Conservation (phyloP, 441 rosid genomes). For the Pelargonium fulgidum region DNA sequence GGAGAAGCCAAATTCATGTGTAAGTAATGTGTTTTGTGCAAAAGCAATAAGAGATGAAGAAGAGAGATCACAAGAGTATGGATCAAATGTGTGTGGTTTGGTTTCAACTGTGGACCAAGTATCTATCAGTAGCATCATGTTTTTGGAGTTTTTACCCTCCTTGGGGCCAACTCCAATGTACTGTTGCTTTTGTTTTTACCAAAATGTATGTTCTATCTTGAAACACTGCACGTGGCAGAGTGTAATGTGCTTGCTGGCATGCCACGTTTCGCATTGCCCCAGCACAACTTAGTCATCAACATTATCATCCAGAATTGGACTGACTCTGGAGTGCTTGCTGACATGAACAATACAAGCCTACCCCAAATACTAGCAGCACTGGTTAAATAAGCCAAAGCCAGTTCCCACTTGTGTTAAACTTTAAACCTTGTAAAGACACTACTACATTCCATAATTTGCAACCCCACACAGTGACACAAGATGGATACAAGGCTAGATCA, state of each 20-base stretch:
- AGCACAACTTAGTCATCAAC: conserved; percentile 13
- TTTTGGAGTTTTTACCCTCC: too few relatives aligned
- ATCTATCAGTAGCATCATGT: too few relatives aligned
- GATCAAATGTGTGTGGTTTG: conserved; percentile 3
- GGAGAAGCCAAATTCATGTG: conserved; percentile 5
- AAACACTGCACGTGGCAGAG: conserved; percentile 20
- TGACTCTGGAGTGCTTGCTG: background rate
- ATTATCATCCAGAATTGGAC: background rate
- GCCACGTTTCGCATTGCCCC: conserved; percentile 26
- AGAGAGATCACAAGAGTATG: background rate
- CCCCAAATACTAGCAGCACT: too few relatives aligned
- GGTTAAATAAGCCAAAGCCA: too few relatives aligned
- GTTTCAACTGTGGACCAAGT: too few relatives aligned
- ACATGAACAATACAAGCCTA: too few relatives aligned
- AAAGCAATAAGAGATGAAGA: background rate
- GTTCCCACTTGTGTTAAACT: too few relatives aligned
- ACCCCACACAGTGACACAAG: too few relatives aligned
- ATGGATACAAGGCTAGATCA: too few relatives aligned
- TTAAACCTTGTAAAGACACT: too few relatives aligned
- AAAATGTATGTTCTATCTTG: background rate
- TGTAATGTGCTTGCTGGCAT: conserved; percentile 21
- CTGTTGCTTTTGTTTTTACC: background rate
- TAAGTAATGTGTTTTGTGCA: background rate
- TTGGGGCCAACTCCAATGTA: background rate
- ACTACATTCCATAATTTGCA: too few relatives aligned